Evolutionary conservation across 345 rosid species (phyloP), one percentile per base, ranked within the genome.

Genomic region (Barbarea vulgaris): DNA sequence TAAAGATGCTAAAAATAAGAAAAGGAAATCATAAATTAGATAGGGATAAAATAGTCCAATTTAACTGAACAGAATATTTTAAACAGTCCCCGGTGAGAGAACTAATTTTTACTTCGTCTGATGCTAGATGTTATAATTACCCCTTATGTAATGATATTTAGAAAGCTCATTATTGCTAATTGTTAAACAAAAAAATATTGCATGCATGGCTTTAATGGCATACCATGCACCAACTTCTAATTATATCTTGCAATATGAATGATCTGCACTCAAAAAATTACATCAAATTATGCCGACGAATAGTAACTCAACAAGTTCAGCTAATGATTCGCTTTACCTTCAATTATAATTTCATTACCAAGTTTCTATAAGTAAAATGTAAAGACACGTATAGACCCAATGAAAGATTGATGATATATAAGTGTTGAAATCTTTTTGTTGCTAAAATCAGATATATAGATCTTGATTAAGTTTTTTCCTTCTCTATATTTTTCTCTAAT

Each of bases 301-400:
- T 74, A 37, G 15, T 64, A 78, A 28, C 67, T 69, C 67, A 77
- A 68, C 69, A 57, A 59, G 67, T 46, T 57, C 53, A 46, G 64
- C 22, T 21, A 60, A 77, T 76, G 72, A 67, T 55, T 60, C 37
- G 24, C 21, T 18, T 55, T 63, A 55, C 4, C 28, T 30, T 55
- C 9, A 6, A 25, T 31, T 18, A 58, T 59, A 44, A 22, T 33
- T 72, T 62, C 61, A 51, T 53, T 13, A 13, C 31, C 34, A 62
- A 64, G 34, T 64, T 54, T 67, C 13, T 18, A 18, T 46, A 56
- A 12, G 65, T 31, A n/a, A 36, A 55, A n/a, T n/a, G n/a, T n/a
- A n/a, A 68, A 27, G n/a, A 42, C 36, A 33, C 34, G 34, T 31
- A 31, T 50, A 61, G 52, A 51, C 41, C 28, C 37, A 72, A 14